These are phyloP conservation scores for Botrytis byssoidea DNA, from an alignment of 2,329 filamentous ascomycete species.

Conservation along the genomic window DNA sequence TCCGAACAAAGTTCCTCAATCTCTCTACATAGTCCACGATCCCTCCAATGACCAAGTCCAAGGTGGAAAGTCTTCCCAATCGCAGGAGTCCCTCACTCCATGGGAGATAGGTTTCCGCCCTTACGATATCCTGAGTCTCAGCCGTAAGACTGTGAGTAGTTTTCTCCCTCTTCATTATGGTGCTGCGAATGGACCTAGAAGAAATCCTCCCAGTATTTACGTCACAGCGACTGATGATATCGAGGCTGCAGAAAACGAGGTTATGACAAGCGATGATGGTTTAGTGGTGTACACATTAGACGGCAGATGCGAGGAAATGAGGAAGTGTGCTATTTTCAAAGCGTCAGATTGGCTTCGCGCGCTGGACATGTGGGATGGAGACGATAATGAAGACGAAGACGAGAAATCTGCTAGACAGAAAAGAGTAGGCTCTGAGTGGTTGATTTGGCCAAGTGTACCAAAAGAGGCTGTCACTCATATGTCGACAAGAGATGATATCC, in stretches of 20 bases:
- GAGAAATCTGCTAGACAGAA: not conserved
- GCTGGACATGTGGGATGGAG: not conserved
- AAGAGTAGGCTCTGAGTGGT: not conserved
- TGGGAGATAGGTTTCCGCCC: not conserved
- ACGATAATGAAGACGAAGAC: not conserved
- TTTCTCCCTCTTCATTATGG: not conserved
- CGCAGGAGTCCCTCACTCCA: not conserved
- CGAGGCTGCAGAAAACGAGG: not conserved
- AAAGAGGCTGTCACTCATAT: not conserved
- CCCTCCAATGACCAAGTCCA: not conserved
- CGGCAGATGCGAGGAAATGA: not conserved
- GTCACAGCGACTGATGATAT: not conserved
- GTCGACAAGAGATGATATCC: not conserved
- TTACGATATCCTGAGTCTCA: not conserved
- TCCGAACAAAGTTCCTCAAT: not conserved
- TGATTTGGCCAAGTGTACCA: slow-evolving; percentile 2
- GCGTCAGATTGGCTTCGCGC: not conserved
- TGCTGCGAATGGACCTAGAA: not conserved
- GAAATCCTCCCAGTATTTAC: not conserved
- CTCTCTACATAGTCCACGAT: slow-evolving; percentile 1
- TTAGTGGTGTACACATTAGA: not conserved
- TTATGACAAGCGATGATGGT: not conserved
- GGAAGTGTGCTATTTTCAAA: not conserved
- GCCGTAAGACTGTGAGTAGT: not conserved
- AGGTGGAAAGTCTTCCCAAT: not conserved